Conservation (phyloP, 2,329 filamentous ascomycete species). For the Setomelanomma holmii region DNA sequence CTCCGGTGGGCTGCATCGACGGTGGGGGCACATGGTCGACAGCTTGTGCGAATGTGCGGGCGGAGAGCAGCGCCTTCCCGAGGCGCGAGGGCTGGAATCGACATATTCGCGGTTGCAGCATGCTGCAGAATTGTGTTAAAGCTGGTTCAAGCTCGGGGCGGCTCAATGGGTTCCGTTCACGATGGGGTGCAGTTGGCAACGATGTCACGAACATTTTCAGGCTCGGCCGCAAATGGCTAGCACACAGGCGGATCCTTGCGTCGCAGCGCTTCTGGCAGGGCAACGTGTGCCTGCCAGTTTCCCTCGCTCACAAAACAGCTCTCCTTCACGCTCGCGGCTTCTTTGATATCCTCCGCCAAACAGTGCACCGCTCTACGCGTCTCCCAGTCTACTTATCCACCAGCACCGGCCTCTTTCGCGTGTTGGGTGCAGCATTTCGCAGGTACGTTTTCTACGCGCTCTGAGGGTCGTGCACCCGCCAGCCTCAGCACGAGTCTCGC, state of each 20-base stretch:
- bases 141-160: slow-evolving; percentile 19
- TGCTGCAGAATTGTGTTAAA: slow-evolving; percentile 44
- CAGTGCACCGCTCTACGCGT: slow-evolving; percentile 1
- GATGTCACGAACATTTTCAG: slow-evolving; percentile 40
- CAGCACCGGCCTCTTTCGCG: slow-evolving; percentile 24
- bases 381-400: slow-evolving; percentile 2
- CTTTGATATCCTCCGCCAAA: slow-evolving; percentile 18
- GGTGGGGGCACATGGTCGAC: slow-evolving; percentile 46
- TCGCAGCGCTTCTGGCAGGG: background rate
- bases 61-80: slow-evolving; percentile 55
- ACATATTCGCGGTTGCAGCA: slow-evolving; percentile 73
- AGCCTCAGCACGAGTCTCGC: slow-evolving; percentile 39
- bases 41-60: slow-evolving; percentile 60
- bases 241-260: slow-evolving; percentile 7
- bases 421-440: slow-evolving; percentile 26
- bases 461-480: slow-evolving; percentile 37
- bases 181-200: slow-evolving; percentile 28
- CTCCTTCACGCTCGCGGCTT: slow-evolving; percentile 8
- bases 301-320: slow-evolving; percentile 21
- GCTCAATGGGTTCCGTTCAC: slow-evolving; percentile 26
- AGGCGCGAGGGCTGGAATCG: slow-evolving; percentile 59
- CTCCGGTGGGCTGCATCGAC: slow-evolving; percentile 41
- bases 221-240: slow-evolving; percentile 34
- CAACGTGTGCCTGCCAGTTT: background rate
- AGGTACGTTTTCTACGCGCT: slow-evolving; percentile 43